Base-by-base conservation (phyloP, 78 protist genomes). In the Ministeria vibrans region DNA sequence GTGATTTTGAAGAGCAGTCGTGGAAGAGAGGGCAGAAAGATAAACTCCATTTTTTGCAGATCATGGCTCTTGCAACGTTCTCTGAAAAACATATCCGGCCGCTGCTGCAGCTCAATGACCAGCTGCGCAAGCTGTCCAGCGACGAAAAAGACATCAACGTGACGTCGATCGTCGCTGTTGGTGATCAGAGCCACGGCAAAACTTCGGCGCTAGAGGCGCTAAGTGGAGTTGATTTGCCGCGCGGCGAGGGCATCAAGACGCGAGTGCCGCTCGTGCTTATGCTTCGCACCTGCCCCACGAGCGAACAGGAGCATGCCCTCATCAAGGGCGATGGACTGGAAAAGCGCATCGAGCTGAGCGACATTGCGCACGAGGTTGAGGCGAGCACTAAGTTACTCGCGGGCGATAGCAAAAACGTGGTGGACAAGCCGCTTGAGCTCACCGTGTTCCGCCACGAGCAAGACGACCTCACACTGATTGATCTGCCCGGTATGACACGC, bases 151-250 rank as follows among this genome's bases (percentile, higher is more conserved):
- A 32, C n/a, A 63, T 23, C 41, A 32, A 63, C 70, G 34, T 28
- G 43, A 32, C 70, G 43, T 28, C 36, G 13, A 63, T 63, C 70
- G 70, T 63, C 20, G 70, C 27, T 4, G 39, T n/a, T 18, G 70
- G 70, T 28, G 70, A 63, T 28, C 61, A 76, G n/a, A 9, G 30
- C 25, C 51, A 34, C 38, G 80, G 80, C 45, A 76, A 76, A 63
- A 38, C 80, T 23, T 76, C 80, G 34, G 32, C 49, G 27, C 45
- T 76, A 39, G 80, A 76, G 63, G 80, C 80, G 27, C 61, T 76
- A 11, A 27, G 64, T 27, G 27, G 34, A 1, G 73, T 76, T n/a
- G 44, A 76, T 53, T 32, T 76, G 42, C 80, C 80, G 7, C 51
- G 61, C 42, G 80, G 64, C 30, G 51, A 41, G 11, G 80, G 63